Conservation (phyloP, 2,329 filamentous ascomycete genomes). For the Phaeoacremonium minimum region DNA sequence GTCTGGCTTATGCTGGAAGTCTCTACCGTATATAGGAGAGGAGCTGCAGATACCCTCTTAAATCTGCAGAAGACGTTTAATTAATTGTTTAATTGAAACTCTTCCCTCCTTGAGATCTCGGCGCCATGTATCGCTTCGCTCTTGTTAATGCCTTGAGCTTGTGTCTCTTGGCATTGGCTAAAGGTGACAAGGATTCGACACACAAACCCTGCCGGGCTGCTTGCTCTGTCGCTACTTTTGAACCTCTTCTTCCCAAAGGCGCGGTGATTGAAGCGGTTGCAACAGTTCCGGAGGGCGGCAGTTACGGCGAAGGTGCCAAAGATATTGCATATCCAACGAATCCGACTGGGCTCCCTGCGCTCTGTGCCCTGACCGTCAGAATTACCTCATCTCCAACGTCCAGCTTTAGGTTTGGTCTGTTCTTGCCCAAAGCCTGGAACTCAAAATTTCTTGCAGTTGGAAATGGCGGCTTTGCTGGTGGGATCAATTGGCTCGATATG, state of each 20-base stretch:
- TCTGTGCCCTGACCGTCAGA: conserved; percentile 25
- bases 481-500: conserved; percentile 17
- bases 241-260: neutral
- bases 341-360: conserved; percentile 21
- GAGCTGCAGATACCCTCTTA: too few species aligned
- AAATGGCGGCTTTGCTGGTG: conserved; percentile 24
- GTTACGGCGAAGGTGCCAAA: conserved; percentile 14
- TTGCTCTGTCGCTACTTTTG: conserved; percentile 1
- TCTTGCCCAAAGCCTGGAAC: conserved; percentile 26
- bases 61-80: too few species aligned
- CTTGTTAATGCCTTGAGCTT: too few species aligned
- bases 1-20: too few species aligned
- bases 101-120: too few species aligned
- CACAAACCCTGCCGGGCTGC: too few species aligned
- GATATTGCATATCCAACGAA: conserved; percentile 18
- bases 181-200: too few species aligned
- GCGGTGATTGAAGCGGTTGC: conserved; percentile 8
- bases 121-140: too few species aligned
- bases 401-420: conserved; percentile 24
- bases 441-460: conserved; percentile 19
- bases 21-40: too few species aligned
- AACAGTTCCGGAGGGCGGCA: conserved; percentile 11
- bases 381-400: conserved; percentile 19
- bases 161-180: too few species aligned
- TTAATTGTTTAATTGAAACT: too few species aligned